Conservation (phyloP, 352 stramenopile species). For the Globisporangium nagaii region DNA sequence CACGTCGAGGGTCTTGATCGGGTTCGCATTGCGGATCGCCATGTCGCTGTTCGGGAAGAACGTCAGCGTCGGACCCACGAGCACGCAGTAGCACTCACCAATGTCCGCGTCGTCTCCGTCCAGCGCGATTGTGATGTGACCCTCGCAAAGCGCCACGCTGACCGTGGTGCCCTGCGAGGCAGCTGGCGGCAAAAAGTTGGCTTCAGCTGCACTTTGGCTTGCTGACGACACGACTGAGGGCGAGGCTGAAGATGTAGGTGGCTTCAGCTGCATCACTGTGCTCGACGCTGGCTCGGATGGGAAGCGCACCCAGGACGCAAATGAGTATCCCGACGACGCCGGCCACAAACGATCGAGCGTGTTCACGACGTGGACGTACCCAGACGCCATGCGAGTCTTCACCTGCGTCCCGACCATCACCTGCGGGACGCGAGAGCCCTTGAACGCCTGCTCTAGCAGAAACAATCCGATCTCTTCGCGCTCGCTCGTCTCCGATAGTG, state of each 20-base stretch:
- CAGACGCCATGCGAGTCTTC: conserved; percentile 36
- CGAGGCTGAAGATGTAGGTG: no score
- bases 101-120: conserved; percentile 30
- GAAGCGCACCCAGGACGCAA: conserved; percentile 72
- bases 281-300: conserved; percentile 12
- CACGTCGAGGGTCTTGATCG: conserved; percentile 36
- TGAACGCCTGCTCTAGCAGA: conserved; percentile 38
- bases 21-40: conserved; percentile 25
- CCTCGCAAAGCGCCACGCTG: conserved; percentile 57
- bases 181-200: not conserved
- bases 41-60: conserved; percentile 41
- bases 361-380: conserved; percentile 66
- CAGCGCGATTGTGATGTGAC: conserved; percentile 30
- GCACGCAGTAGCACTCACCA: conserved; percentile 45
- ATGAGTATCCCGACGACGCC: conserved; percentile 65
- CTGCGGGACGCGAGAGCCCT: conserved; percentile 40
- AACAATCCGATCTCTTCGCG: conserved; percentile 36
- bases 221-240: no score
- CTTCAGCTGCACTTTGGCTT: not conserved
- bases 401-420: conserved; percentile 50
- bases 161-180: conserved; percentile 7
- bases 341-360: conserved; percentile 57
- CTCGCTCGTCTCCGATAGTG: not conserved
- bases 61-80: conserved; percentile 51
- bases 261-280: not conserved